Evolutionary conservation across 805 yeast genomes (phyloP), one percentile per base, ranked within the genome.

Genomic region (Candida xiaguanensis): DNA sequence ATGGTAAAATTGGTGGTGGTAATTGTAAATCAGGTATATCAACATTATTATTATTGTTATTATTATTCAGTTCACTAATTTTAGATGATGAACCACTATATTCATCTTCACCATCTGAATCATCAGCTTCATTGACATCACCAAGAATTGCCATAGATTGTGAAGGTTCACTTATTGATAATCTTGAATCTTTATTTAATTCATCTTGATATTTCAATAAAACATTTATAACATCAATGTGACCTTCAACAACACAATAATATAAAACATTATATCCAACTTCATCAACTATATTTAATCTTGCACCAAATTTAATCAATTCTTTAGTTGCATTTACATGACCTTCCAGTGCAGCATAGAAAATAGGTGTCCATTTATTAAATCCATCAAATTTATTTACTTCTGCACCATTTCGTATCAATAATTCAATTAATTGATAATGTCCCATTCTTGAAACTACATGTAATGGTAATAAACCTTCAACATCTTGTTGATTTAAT

Each of bases 1-100:
- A 66, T 0, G 99, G 99, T 36, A 93, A 79, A 39, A 93, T 87
- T 3, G 99, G 99, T 1, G 99, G 99, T 0, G 99, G 99, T 42
- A 93, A 70, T 16, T 89, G 78, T 35, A 93, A 73, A 51, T 88
- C 96, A 0, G 99, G 98, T 39, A 93, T 91, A 13, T 80, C 73
- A 48, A 88, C 95, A 6, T 77, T 65, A 27, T 66, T 70, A 17
- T 34, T 61, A 36, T 59, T 63, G 9, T 56, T 63, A 6, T 51
- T 34, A 8, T 28, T 8, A 9, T 9, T 20, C 24, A 20, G 24
- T 13, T 28, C 18, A 28, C 12, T 28, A 16, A 28, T 7, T 26
- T 33, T 33, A 3, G 27, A 9, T 5, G 17, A 13, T 24, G 55
- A 58, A 4, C 59, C 68, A 39, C 67, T 62, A 42, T 68, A 70